A percentile compares a stretch with the other conserved stretches of the same genome.
Conservation (phyloP, 768 basidiomycete species). For the Boletus pseudo-olivaceus region DNA sequence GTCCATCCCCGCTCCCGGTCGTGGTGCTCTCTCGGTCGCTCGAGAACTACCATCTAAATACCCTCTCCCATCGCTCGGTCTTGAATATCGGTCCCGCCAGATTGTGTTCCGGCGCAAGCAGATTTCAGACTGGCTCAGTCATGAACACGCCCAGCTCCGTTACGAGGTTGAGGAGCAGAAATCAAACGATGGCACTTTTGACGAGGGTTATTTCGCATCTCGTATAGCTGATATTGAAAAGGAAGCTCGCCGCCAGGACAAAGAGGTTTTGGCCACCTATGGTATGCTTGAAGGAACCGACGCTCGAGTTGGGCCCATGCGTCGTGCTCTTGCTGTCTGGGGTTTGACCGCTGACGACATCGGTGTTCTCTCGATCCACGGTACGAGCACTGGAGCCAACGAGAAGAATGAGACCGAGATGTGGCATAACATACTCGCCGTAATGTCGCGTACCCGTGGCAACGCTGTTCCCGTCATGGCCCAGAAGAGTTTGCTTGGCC, state of each 20-base stretch:
- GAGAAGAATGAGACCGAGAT: conserved; percentile 98
- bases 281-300: conserved; percentile 93
- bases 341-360: conserved; percentile 91
- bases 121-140: conserved; percentile 89
- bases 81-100: conserved; percentile 90
- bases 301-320: conserved; percentile 83
- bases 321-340: conserved; percentile 96
- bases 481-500: conserved; percentile 95
- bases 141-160: conserved; percentile 83
- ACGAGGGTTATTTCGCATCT: conserved; percentile 68
- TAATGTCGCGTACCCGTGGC: conserved; percentile 83
- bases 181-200: conserved; percentile 45
- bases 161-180: conserved; percentile 69
- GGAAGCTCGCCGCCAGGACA: conserved; percentile 90
- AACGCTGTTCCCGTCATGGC: conserved; percentile 98
- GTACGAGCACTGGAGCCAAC: conserved; percentile 84
- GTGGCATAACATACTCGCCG: conserved; percentile 93
- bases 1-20: conserved; percentile 95
- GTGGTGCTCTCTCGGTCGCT: conserved; percentile 86
- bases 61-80: conserved; percentile 74
- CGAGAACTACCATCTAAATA: conserved; percentile 79
- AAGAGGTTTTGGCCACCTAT: conserved; percentile 87
- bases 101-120: conserved; percentile 93
- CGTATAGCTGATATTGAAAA: conserved; percentile 83
- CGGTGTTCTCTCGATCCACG: conserved; percentile 85